Conservation (phyloP, 2,329 filamentous ascomycete species). For the Aspergillus ustus region DNA sequence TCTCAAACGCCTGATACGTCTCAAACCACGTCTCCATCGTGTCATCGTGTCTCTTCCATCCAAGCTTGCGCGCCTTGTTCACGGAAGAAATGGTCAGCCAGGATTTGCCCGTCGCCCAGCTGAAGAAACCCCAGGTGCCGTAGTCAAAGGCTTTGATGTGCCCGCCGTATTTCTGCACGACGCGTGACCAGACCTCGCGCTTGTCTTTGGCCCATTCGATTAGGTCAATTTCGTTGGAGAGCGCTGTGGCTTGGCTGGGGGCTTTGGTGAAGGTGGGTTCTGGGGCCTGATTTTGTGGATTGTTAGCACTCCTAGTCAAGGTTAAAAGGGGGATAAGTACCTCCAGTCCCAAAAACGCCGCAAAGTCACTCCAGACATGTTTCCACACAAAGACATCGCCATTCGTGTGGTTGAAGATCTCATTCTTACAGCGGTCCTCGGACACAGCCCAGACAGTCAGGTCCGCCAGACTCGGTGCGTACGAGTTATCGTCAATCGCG, state of each 20-base stretch:
- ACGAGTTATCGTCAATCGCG: constrained; percentile 34
- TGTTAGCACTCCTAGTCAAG: constrained; percentile 18
- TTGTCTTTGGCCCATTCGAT: constrained; percentile 32
- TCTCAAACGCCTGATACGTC: constrained; percentile 29
- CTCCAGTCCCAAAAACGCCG: constrained; percentile 29
- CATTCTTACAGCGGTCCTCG: constrained; percentile 27
- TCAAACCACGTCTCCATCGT: constrained; percentile 31
- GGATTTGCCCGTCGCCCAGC: constrained; percentile 27
- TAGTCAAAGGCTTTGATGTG: constrained; percentile 29
- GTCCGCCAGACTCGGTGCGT: constrained; percentile 33
- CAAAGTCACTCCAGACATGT: constrained; percentile 29
- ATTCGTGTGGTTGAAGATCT: constrained; percentile 35
- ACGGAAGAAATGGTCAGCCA: constrained; percentile 29
- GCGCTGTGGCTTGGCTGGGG: constrained; percentile 13
- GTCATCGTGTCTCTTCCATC: constrained; percentile 25
- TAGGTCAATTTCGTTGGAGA: constrained; percentile 28
- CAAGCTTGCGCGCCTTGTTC: constrained; percentile 29
- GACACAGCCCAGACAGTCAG: constrained; percentile 32
- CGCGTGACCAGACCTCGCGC: constrained; percentile 22
- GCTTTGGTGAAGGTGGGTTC: constrained; percentile 18
- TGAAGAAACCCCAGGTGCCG: constrained; percentile 32
- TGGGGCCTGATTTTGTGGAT: no score
- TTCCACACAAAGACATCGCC: constrained; percentile 36
- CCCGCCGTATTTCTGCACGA: constrained; percentile 28
- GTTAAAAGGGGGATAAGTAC: no score